Base-by-base conservation (phyloP, 2,329 filamentous ascomycete genomes). In the Aspergillus sp. region DNA sequence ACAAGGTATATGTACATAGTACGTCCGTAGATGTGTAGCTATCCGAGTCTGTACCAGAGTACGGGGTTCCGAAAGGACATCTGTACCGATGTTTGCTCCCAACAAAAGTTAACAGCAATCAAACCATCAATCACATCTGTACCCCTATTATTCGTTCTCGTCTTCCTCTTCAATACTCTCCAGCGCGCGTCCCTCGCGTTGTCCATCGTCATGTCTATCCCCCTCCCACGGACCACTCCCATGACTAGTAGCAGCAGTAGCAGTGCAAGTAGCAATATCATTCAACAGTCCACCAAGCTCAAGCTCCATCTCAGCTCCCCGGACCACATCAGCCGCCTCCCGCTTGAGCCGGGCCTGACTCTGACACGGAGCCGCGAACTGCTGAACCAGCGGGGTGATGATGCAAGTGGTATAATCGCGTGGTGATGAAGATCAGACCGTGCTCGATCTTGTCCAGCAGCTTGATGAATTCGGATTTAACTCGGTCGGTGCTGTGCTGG, bases 361-460 rank as follows among this genome's bases (percentile, higher is more conserved):
- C 25, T 30, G 25, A 30, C 9, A 1, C 10, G 25, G 5, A 19
- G 9, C 10, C 17, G 37, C 7, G 37, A 39, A 22, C 37, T 12
- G n/a, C 15, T 19, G 15, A 15, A 47, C 33, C 35, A 45, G 19
- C 9, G 49, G 38, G 15, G 25, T 41, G 23, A 55, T 41, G n/a
- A 54, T 41, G 15, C 39, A 50, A 3, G 15, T 27, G 37, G 44
- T 39, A 23, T 55, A 55, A 19, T 48, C 49, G 22, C 32, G 12
- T 7, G 19, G 33, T 35, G 13, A 35, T n/a, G 25, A 30, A 15
- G 10, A 27, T 27, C 41, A 41, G 15, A 41, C 3, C 15, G 15
- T 41, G 17, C 13, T 41, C 20, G 7, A 20, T 41, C 38, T 20
- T 19, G 12, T 13, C 38, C 38, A 20, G 12, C 17, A 41, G 38